phyloP scores from a whole-genome alignment of 441 rosid genomes.

The Populus hybrid region DNA sequence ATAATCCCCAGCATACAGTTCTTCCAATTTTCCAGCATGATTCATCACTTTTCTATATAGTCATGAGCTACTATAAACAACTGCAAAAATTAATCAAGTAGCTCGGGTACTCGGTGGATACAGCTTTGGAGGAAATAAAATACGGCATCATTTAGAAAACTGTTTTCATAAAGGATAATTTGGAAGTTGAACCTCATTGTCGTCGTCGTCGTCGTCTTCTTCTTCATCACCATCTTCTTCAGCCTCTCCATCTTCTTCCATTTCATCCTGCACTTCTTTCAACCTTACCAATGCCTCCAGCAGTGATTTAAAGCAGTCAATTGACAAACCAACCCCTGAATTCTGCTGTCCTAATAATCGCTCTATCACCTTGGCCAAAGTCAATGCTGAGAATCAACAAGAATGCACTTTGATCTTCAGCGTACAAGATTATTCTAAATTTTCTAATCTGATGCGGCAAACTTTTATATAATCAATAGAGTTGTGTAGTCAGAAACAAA shows the following conservation, averaged over 20 bases:
- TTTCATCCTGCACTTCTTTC: constrained; percentile 57
- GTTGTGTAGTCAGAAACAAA: not conserved
- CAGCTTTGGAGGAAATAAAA: not conserved
- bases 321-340: constrained; percentile 35
- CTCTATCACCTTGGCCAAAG: constrained; percentile 60
- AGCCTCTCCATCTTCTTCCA: constrained; percentile 49
- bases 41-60: not conserved
- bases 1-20: constrained; percentile 1
- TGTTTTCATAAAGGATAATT: not conserved
- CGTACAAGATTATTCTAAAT: not conserved
- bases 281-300: constrained; percentile 52
- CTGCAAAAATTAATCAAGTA: not conserved
- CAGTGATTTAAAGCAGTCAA: constrained; percentile 54
- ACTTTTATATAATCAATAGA: not conserved
- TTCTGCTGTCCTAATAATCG: constrained; percentile 47
- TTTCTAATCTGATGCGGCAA: not conserved
- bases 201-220: constrained; percentile 50
- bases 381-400: constrained; percentile 49
- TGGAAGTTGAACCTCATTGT: constrained; percentile 44
- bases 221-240: constrained; percentile 41
- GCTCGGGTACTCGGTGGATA: not conserved
- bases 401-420: not conserved
- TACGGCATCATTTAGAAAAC: constrained; percentile 1
- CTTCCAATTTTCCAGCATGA: constrained; percentile 4
- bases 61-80: not conserved